A percentile compares a stretch with the other conserved stretches of the same genome.
These are phyloP conservation scores for Lycium ferocissimum DNA, from an alignment of 257 asterid genomes.

Conservation along the genomic window DNA sequence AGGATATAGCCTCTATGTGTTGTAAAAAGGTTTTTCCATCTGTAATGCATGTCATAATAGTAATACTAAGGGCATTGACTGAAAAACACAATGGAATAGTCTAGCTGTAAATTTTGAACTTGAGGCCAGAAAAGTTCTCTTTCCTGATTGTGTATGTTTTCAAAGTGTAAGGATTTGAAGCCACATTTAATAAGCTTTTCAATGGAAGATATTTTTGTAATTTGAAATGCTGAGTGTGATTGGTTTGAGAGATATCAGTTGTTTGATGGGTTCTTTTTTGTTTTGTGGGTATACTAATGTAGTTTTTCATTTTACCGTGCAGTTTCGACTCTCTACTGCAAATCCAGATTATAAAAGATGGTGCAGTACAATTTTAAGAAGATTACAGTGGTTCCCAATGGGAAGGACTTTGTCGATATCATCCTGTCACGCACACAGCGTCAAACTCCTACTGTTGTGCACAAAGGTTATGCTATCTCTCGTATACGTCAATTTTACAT, in stretches of 20 bases:
- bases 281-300: not conserved
- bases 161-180: not conserved
- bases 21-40: not conserved
- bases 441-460: slow-evolving; percentile 95
- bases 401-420: slow-evolving; percentile 90
- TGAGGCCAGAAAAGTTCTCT: not conserved
- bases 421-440: slow-evolving; percentile 96
- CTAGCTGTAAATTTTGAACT: not conserved
- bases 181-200: not conserved
- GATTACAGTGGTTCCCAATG: slow-evolving; percentile 88
- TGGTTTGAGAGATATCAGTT: no score
- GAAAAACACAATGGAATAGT: not conserved
- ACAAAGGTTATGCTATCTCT: slow-evolving; percentile 94
- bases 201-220: not conserved
- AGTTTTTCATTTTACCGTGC: not conserved
- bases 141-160: not conserved
- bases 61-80: not conserved
- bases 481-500: slow-evolving; percentile 93
- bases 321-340: not conserved
- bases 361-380: slow-evolving; percentile 96
- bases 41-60: not conserved
- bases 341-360: slow-evolving; percentile 49
- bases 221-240: no score
- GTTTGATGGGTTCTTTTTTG: not conserved
- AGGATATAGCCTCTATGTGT: not conserved